Conservation (phyloP, 2,329 filamentous ascomycete genomes). For the Curvularia verruculosa region DNA sequence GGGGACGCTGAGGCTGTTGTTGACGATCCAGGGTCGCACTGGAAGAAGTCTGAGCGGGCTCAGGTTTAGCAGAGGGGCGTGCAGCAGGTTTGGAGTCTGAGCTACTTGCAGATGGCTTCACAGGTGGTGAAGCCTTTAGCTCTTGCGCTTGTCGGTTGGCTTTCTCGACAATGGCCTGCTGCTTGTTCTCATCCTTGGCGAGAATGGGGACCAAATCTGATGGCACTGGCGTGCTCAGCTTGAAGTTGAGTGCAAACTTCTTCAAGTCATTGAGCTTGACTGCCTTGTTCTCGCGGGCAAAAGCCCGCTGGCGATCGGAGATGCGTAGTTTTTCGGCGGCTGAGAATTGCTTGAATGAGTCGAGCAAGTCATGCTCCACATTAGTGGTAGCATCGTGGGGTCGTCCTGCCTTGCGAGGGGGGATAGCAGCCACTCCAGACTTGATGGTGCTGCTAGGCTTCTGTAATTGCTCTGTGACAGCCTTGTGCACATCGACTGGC, state of each 20-base stretch:
- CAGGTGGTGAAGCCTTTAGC: conserved; percentile 42
- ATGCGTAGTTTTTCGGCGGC: conserved; percentile 66
- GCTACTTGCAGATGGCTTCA: conserved; percentile 52
- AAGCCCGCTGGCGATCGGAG: conserved; percentile 61
- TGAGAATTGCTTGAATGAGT: conserved; percentile 69
- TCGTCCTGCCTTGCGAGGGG: conserved; percentile 46
- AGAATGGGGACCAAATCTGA: conserved; percentile 91
- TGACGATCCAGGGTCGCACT: conserved; percentile 52
- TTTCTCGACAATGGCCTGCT: conserved; percentile 89
- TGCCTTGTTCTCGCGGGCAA: conserved; percentile 76
- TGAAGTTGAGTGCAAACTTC: conserved; percentile 94
- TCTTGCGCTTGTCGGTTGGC: conserved; percentile 76
- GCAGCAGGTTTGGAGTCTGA: conserved; percentile 41
- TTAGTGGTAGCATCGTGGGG: conserved; percentile 63
- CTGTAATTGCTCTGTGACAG: conserved; percentile 30
- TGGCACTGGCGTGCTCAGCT: conserved; percentile 90
- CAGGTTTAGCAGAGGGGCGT: conserved; percentile 45
- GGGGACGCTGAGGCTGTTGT: conserved; percentile 54
- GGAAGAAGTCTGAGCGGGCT: conserved; percentile 39
- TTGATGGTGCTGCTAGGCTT: conserved; percentile 42
- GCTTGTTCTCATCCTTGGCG: conserved; percentile 94
- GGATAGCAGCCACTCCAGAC: conserved; percentile 32
- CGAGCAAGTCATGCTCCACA: conserved; percentile 65
- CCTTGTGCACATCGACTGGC: conserved; percentile 26
- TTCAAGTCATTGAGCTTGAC: conserved; percentile 92